Base-by-base conservation (phyloP, 2,329 filamentous ascomycete species). In the Pezicula neosporulosa region DNA sequence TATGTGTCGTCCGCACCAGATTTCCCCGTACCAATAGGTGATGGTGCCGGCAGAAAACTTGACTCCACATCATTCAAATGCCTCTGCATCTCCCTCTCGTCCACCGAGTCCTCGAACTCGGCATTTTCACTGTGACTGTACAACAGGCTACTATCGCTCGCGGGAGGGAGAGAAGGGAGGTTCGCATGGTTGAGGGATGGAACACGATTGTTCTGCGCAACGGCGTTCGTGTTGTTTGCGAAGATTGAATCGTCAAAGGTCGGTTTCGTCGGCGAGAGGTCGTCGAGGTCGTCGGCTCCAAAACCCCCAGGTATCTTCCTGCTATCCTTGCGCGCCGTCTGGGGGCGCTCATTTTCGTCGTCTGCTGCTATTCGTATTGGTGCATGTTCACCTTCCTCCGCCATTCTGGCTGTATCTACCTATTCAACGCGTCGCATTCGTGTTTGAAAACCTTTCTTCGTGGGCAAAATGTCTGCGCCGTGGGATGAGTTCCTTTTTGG, bases 61-160 rank as follows among this genome's bases (percentile, higher is more conserved):
- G 83, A 86, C 62, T 87, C 83, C 55, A 85, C 76, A 60, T 86
- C 83, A 59, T 79, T 75, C 18, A 86, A 66, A 61, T 85, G 81
- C 33, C 58, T 62, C 35, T 63, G 59, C 63, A 69, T 64, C 21
- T 60, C 64, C 30, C 47, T 59, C 48, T 67, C 66, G 48, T 68
- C 64, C 47, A 68, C 38, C 5, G 51, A 51, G 47, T 64, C 59
- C 36, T 57, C 38, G 42, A 58, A 47, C 21, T 57, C 52, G 28
- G 42, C 59, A 55, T 62, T 54, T 19, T 64, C 58, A 49, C 57
- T 63, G 8, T 59, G 50, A 43, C 51, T 53, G 48, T 61, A 65
- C 8, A 65, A 44, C 16, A 60, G 33, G 49, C 65, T 67, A 46
- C 62, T 63, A 27, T 65, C 61, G 8, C 39, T 52, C 8, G 60